Percentiles rank a stretch among this genome's conserved stretches.
These are phyloP conservation scores for Yamadazyma spencermartinsiae DNA, from an alignment of 1,139 yeast species.

Conservation along the genomic window DNA sequence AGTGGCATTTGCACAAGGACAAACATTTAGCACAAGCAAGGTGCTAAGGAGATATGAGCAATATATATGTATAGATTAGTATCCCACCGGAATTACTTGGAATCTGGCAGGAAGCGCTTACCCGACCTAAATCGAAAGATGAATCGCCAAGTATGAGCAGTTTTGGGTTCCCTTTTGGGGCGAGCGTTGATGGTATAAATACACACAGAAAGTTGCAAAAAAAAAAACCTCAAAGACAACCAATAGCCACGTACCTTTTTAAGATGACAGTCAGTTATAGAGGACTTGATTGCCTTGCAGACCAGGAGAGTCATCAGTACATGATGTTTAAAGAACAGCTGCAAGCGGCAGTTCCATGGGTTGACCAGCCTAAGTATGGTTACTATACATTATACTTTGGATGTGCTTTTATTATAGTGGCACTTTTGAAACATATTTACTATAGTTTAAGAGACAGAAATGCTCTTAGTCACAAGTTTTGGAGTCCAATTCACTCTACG, in stretches of 20 bases:
- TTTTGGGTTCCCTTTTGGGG: not conserved
- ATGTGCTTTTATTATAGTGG: constrained; percentile 35
- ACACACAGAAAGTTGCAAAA: not conserved
- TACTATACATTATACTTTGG: constrained; percentile 49
- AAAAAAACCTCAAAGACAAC: not conserved
- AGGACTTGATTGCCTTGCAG: constrained; percentile 51
- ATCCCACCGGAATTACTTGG: too few species aligned
- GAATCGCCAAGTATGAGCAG: constrained; percentile 1
- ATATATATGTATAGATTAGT: not conserved
- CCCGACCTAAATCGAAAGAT: too few species aligned
- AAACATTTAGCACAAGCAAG: too few species aligned
- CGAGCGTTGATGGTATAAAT: not conserved
- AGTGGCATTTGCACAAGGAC: too few species aligned
- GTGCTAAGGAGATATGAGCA: too few species aligned
- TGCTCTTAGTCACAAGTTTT: not conserved
- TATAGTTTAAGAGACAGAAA: constrained; percentile 34
- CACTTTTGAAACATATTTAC: constrained; percentile 39
- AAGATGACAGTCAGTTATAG: constrained; percentile 24
- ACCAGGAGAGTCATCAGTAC: constrained; percentile 30
- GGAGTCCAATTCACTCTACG: constrained; percentile 15
- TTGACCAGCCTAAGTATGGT: constrained; percentile 40
- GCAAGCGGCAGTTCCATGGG: constrained; percentile 44
- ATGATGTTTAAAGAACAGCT: constrained; percentile 25
- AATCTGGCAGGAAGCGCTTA: not conserved
- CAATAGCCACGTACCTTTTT: not conserved